A percentile compares a stretch with the other conserved stretches of the same genome.
Conservation (phyloP, 768 basidiomycete species). For the Trametes gibbosa region DNA sequence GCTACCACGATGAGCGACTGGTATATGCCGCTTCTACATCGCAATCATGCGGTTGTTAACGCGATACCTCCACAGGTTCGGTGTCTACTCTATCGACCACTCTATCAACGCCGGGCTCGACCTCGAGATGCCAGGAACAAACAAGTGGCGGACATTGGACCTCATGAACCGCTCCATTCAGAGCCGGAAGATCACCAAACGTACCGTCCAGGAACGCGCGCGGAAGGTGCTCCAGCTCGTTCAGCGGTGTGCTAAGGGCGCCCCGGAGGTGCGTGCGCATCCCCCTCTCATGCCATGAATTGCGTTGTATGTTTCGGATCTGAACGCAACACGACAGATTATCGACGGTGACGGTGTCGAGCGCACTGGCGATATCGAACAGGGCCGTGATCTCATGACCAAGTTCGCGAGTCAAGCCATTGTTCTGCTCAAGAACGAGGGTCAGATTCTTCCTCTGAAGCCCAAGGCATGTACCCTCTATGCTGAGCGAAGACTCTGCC, state of each 20-base stretch:
- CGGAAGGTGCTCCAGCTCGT: constrained; percentile 64
- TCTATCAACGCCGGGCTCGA: constrained; percentile 75
- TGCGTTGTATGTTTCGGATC: no score
- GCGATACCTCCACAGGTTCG: constrained; percentile 49
- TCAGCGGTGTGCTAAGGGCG: constrained; percentile 62
- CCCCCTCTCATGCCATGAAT: neutral
- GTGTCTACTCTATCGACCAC: constrained; percentile 62
- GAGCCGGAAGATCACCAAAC: constrained; percentile 62
- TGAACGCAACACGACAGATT: constrained; percentile 37
- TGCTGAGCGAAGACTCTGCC: neutral
- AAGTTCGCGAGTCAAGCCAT: constrained; percentile 67
- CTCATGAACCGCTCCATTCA: constrained; percentile 58
- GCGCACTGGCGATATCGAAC: constrained; percentile 56
- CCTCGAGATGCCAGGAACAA: constrained; percentile 75
- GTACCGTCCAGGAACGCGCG: constrained; percentile 65
- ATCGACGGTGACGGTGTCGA: constrained; percentile 72
- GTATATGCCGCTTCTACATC: constrained; percentile 34
- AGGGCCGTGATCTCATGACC: constrained; percentile 62
- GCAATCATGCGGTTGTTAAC: neutral
- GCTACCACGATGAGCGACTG: constrained; percentile 83
- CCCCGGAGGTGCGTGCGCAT: constrained; percentile 52
- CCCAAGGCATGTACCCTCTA: constrained; percentile 24
- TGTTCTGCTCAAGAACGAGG: constrained; percentile 73
- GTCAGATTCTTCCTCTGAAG: constrained; percentile 50
- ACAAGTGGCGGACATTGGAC: constrained; percentile 74